Conservation (phyloP, 2,329 filamentous ascomycete genomes). For the Triangularia verruculosa region DNA sequence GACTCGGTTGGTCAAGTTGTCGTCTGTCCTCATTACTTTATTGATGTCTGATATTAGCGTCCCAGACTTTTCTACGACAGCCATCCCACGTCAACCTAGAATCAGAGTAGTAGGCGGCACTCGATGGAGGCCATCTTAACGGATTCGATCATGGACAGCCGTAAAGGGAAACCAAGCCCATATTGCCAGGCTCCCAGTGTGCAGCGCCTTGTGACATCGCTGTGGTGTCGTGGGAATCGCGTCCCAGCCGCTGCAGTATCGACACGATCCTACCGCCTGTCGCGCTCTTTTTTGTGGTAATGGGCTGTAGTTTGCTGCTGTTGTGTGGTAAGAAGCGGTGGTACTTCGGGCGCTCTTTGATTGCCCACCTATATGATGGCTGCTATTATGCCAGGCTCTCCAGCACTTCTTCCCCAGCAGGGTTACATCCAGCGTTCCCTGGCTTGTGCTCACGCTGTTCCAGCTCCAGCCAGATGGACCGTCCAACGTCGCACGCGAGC, state of each 20-base stretch:
- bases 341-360: conserved; percentile 35
- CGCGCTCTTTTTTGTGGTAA: conserved; percentile 12
- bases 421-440: conserved; percentile 10
- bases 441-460: conserved; percentile 9
- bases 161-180: background rate
- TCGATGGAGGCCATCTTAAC: background rate
- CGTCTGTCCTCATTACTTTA: background rate
- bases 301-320: conserved; percentile 19
- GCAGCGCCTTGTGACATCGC: background rate
- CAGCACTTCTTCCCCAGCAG: conserved; percentile 5
- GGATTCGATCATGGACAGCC: conserved; percentile 2
- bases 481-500: conserved; percentile 21
- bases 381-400: conserved; percentile 22
- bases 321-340: conserved; percentile 29
- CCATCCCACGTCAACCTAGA: conserved; percentile 1
- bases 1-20: background rate
- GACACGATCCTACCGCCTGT: conserved; percentile 4
- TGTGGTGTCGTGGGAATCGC: background rate
- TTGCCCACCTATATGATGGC: conserved; percentile 30
- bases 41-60: background rate
- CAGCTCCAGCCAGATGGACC: conserved; percentile 10
- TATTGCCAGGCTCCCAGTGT: conserved; percentile 2
- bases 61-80: conserved; percentile 7
- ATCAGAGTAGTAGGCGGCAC: background rate
- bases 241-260: background rate